A percentile compares a stretch with the other conserved stretches of the same genome.
Evolutionary conservation across 306 rosid genomes (phyloP).

Genomic region (Malus sieversii): DNA sequence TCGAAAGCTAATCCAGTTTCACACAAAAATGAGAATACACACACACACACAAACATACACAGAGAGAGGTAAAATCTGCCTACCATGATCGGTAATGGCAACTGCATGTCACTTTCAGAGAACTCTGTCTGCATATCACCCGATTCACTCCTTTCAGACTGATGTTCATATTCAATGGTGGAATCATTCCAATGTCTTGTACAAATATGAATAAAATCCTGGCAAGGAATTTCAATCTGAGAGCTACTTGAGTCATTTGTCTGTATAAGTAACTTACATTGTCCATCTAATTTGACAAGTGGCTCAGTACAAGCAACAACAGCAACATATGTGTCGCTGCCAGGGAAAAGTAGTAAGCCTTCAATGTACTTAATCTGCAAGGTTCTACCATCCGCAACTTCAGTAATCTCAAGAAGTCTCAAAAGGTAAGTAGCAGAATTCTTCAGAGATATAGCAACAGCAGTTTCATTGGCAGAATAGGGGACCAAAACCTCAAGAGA

Average conservation of each 20-base stretch:
- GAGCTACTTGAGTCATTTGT: slow-evolving; percentile 74
- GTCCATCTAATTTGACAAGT: slow-evolving; percentile 25
- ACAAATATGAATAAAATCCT: slow-evolving; percentile 51
- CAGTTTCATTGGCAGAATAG: slow-evolving; percentile 37
- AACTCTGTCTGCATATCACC: slow-evolving; percentile 30
- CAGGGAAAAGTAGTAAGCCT: slow-evolving; percentile 79
- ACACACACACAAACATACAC: neutral
- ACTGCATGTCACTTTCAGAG: slow-evolving; percentile 25
- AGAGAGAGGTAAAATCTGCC: slow-evolving; percentile 3
- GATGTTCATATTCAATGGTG: slow-evolving; percentile 35
- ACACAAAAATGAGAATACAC: neutral
- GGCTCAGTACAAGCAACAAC: slow-evolving; percentile 47
- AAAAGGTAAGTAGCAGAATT: slow-evolving; percentile 46
- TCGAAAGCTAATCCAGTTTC: neutral
- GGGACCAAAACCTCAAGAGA: slow-evolving; percentile 50
- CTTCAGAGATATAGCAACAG: slow-evolving; percentile 50
- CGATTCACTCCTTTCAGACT: slow-evolving; percentile 23
- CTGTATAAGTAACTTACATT: slow-evolving; percentile 53
- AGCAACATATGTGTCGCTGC: slow-evolving; percentile 66
- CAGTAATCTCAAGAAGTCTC: slow-evolving; percentile 48
- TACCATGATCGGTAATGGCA: slow-evolving; percentile 43
- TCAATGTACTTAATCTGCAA: slow-evolving; percentile 55
- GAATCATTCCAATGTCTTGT: slow-evolving; percentile 44
- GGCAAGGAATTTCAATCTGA: slow-evolving; percentile 63
- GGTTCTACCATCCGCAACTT: slow-evolving; percentile 40